phyloP scores from a whole-genome alignment of 495 filamentous ascomycete species.

The Staphylotrichum longicolle region DNA sequence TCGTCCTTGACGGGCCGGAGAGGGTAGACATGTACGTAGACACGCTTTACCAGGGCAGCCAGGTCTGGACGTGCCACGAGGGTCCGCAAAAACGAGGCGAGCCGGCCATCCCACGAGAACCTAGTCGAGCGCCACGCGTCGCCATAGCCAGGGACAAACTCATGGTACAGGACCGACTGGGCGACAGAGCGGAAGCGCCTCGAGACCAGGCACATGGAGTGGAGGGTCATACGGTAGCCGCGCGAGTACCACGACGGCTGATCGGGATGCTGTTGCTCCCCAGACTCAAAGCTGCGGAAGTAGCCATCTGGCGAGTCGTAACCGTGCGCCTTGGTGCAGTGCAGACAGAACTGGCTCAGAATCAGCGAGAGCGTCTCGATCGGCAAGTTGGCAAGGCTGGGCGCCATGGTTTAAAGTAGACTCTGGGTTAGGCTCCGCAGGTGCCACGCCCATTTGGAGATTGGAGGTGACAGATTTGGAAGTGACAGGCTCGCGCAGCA shows the following conservation, averaged over 20 bases:
- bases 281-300: background rate
- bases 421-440: background rate
- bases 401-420: constrained; percentile 14
- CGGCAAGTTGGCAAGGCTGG: background rate
- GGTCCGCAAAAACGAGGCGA: no score
- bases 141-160: background rate
- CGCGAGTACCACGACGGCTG: background rate
- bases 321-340: constrained; percentile 5
- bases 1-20: no score
- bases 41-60: no score
- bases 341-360: background rate
- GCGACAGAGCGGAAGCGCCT: background rate
- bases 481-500: no score
- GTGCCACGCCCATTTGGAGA: no score
- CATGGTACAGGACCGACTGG: background rate
- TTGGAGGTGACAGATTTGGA: no score
- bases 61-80: no score
- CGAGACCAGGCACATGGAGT: constrained; percentile 3
- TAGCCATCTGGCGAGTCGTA: background rate
- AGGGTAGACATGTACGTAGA: no score
- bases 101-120: no score
- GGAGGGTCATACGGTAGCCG: background rate
- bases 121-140: background rate
- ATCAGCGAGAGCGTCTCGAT: constrained; percentile 1
- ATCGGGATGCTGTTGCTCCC: background rate